A percentile compares a stretch with the other conserved stretches of the same genome.
Evolutionary conservation across 306 rosid species (phyloP).

Genomic region (Acacia melanoxylon): DNA sequence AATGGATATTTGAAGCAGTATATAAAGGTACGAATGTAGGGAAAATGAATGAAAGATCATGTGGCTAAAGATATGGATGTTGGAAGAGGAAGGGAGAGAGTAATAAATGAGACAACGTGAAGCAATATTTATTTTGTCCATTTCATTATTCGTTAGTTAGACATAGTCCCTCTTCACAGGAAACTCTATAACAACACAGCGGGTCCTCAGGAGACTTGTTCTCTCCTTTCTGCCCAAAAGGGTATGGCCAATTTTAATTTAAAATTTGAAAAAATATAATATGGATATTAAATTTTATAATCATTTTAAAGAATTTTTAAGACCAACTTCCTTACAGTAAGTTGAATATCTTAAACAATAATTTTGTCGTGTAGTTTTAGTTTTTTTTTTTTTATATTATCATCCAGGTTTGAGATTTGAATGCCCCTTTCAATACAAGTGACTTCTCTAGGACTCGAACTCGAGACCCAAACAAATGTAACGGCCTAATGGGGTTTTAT

Average conservation of each 20-base stretch:
- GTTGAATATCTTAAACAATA: not conserved
- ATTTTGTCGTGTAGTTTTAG: not conserved
- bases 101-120: slow-evolving; percentile 49
- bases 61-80: slow-evolving; percentile 51
- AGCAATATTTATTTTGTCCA: slow-evolving; percentile 32
- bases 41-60: slow-evolving; percentile 52
- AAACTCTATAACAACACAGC: slow-evolving; percentile 10
- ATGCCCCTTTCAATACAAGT: too few species aligned
- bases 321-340: not conserved
- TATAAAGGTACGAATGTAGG: not conserved
- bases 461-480: too few species aligned
- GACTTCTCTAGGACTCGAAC: too few species aligned
- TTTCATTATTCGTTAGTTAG: slow-evolving; percentile 29
- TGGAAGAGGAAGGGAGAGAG: slow-evolving; percentile 4
- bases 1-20: not conserved
- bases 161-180: not conserved
- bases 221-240: not conserved
- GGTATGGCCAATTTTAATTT: not conserved
- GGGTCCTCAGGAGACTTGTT: slow-evolving; percentile 47
- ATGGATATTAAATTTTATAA: not conserved
- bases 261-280: not conserved
- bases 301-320: not conserved
- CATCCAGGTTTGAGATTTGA: fast-evolving
- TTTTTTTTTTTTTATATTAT: not conserved
- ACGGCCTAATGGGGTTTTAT: too few species aligned